These are phyloP conservation scores for Blyttiomyces sp. DNA, from an alignment of 371 early-diverging fungal genomes.

Conservation along the genomic window DNA sequence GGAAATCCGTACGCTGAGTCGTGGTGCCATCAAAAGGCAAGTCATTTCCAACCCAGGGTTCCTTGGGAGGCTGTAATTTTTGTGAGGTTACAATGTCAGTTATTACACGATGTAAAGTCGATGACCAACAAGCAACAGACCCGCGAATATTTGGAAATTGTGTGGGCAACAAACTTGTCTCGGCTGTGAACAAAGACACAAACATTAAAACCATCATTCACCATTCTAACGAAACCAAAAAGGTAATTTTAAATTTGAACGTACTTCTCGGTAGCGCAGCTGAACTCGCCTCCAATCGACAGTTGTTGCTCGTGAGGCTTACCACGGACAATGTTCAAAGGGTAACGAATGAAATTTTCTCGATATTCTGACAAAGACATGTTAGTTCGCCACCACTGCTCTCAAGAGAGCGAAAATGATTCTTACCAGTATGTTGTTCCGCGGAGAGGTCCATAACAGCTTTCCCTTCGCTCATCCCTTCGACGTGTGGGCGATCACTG, in stretches of 20 bases:
- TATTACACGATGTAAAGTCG: too few relatives aligned
- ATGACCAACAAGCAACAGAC: too few relatives aligned
- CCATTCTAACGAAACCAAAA: too few relatives aligned
- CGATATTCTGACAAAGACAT: slow-evolving; percentile 34
- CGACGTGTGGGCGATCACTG: too few relatives aligned
- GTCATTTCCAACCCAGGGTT: slow-evolving; percentile 22
- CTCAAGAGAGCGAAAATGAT: too few relatives aligned
- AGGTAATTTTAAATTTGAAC: background rate
- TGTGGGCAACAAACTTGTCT: slow-evolving; percentile 32
- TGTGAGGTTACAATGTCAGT: background rate
- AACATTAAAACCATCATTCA: background rate
- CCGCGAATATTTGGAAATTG: slow-evolving; percentile 19
- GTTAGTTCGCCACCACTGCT: too few relatives aligned
- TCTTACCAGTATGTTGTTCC: too few relatives aligned
- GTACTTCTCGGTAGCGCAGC: slow-evolving; percentile 42
- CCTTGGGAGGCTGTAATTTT: slow-evolving; percentile 24
- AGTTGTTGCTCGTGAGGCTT: slow-evolving; percentile 36
- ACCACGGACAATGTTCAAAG: slow-evolving; percentile 22
- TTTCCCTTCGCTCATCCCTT: too few relatives aligned
- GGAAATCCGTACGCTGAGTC: slow-evolving; percentile 39
- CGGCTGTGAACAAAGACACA: slow-evolving; percentile 19
- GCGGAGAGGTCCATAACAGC: too few relatives aligned
- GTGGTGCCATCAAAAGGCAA: slow-evolving; percentile 31
- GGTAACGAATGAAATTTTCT: slow-evolving; percentile 34
- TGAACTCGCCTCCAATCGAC: slow-evolving; percentile 40